Percentiles rank a stretch among this genome's conserved stretches.
Evolutionary conservation across 495 filamentous ascomycete genomes (phyloP).

Genomic region (Xylaria longipes): DNA sequence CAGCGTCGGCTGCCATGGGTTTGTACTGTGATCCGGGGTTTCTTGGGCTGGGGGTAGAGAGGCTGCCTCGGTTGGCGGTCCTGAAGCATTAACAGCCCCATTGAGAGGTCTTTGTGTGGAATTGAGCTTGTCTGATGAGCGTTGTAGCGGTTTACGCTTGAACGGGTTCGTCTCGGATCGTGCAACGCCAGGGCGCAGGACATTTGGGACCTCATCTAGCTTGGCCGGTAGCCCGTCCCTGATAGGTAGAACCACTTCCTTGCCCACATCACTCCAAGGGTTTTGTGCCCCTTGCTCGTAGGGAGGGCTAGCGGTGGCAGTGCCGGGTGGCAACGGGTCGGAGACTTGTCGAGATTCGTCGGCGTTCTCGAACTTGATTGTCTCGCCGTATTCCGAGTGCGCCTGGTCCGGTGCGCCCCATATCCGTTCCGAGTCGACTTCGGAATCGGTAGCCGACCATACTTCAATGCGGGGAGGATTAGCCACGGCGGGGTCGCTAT

Average conservation of each 20-base stretch:
- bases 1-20: slow-evolving; percentile 58
- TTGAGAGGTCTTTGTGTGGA: slow-evolving; percentile 22
- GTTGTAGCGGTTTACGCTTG: slow-evolving; percentile 49
- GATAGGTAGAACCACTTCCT: slow-evolving; percentile 20
- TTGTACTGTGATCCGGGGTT: slow-evolving; percentile 44
- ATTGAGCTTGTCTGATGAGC: neutral
- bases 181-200: slow-evolving; percentile 42
- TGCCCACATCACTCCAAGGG: slow-evolving; percentile 34
- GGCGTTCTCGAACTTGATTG: slow-evolving; percentile 23
- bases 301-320: slow-evolving; percentile 23
- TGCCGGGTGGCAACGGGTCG: slow-evolving; percentile 32
- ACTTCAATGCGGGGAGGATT: slow-evolving; percentile 40
- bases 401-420: slow-evolving; percentile 42
- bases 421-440: slow-evolving; percentile 40
- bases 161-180: slow-evolving; percentile 61
- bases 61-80: slow-evolving; percentile 40
- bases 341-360: slow-evolving; percentile 35
- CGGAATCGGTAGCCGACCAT: slow-evolving; percentile 44
- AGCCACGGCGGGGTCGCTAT: slow-evolving; percentile 34
- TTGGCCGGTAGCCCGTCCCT: slow-evolving; percentile 31
- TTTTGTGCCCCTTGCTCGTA: slow-evolving; percentile 37
- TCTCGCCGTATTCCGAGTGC: slow-evolving; percentile 25
- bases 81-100: slow-evolving; percentile 17
- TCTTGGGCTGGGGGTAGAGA: slow-evolving; percentile 49
- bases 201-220: slow-evolving; percentile 38